Evolutionary conservation across 345 rosid species (phyloP).

Genomic region (Geranium brycei): DNA sequence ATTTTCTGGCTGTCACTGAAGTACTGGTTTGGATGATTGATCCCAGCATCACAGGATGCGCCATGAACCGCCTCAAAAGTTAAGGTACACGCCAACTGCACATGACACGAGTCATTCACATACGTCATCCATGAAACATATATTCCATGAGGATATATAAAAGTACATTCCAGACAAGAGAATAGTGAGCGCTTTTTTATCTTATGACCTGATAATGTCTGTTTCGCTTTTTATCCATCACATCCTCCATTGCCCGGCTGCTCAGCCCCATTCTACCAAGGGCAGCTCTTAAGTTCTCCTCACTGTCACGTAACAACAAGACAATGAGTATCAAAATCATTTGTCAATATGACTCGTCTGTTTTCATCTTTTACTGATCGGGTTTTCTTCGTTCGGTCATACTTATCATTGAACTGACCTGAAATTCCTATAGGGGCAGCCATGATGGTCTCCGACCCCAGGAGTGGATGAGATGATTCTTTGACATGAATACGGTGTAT

Average conservation of each 20-base stretch:
- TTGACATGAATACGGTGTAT: constrained; percentile 89
- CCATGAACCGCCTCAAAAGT: constrained; percentile 76
- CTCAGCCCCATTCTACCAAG: constrained; percentile 66
- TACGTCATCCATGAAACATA: background rate
- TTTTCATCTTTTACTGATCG: background rate
- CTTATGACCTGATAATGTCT: constrained; percentile 72
- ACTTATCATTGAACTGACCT: constrained; percentile 26
- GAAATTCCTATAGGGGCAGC: constrained; percentile 92
- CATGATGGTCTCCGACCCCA: constrained; percentile 80
- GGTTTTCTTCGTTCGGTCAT: background rate
- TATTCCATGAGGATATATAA: background rate
- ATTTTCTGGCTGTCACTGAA: constrained; percentile 69
- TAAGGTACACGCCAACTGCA: constrained; percentile 86
- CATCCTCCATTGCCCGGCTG: constrained; percentile 53
- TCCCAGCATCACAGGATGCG: constrained; percentile 60
- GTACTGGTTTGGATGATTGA: constrained; percentile 91
- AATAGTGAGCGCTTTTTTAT: background rate
- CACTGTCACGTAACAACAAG: constrained; percentile 28
- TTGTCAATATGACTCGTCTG: background rate
- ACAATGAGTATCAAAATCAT: background rate
- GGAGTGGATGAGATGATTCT: constrained; percentile 68
- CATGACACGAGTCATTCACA: background rate
- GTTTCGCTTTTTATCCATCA: constrained; percentile 67
- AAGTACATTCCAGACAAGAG: background rate
- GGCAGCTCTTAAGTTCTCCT: constrained; percentile 80